These are phyloP conservation scores for Holtermanniella nyarrowii DNA, from an alignment of 768 basidiomycete genomes.

Conservation along the genomic window DNA sequence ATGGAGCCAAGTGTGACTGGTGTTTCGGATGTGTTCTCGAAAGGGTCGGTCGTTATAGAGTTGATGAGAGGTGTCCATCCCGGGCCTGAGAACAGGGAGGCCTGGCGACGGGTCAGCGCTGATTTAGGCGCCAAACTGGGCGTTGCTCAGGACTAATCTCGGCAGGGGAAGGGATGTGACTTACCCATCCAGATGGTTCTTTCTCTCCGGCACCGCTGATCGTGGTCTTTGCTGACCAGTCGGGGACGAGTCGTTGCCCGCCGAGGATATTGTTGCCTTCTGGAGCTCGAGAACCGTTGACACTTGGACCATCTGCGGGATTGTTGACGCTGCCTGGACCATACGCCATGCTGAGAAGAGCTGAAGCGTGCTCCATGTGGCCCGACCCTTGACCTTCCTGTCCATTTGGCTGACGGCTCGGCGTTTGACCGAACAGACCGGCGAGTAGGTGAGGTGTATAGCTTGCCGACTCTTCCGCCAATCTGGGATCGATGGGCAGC, in stretches of 20 bases:
- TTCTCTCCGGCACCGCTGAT: not conserved
- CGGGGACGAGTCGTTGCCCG: slow-evolving; percentile 14
- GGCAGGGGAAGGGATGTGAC: too few species aligned
- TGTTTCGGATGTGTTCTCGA: not conserved
- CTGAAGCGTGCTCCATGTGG: slow-evolving; percentile 38
- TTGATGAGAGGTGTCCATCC: not conserved
- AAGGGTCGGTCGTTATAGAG: not conserved
- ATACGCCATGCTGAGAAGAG: slow-evolving; percentile 38
- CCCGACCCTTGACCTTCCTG: slow-evolving; percentile 14
- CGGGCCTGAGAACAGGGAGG: not conserved
- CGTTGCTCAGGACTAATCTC: too few species aligned
- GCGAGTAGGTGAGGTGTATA: slow-evolving; percentile 33
- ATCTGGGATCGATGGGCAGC: slow-evolving; percentile 8
- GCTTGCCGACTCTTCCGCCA: slow-evolving; percentile 9
- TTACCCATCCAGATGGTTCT: too few species aligned
- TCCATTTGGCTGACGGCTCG: slow-evolving; percentile 4
- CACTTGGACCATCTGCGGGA: too few species aligned
- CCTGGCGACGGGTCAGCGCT: slow-evolving; percentile 6
- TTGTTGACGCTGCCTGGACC: slow-evolving; percentile 9
- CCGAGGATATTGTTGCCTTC: slow-evolving; percentile 2
- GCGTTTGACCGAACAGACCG: slow-evolving; percentile 20
- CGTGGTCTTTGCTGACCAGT: slow-evolving; percentile 10
- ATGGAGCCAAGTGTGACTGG: not conserved
- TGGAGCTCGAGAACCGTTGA: not conserved
- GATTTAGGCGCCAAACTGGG: slow-evolving; percentile 2